These are phyloP conservation scores for Aspergillus bombycis DNA, from an alignment of 2,329 filamentous ascomycete species.

Conservation along the genomic window DNA sequence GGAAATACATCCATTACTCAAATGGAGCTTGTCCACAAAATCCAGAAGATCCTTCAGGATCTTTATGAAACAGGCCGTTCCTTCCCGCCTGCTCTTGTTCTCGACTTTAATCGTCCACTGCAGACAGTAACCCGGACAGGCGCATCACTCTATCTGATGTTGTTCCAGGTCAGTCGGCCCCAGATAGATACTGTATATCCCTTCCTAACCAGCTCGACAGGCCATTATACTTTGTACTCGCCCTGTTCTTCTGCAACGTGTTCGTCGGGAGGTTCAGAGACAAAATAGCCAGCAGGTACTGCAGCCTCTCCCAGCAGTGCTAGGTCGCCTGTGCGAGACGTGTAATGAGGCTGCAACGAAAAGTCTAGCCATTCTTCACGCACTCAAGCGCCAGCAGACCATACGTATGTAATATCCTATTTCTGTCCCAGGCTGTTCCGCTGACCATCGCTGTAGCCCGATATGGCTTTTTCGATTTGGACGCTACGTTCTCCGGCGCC, in stretches of 20 bases:
- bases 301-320: constrained; percentile 10
- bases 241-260: constrained; percentile 23
- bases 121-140: constrained; percentile 24
- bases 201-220: constrained; percentile 1
- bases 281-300: constrained; percentile 11
- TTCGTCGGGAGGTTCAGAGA: constrained; percentile 17
- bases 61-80: constrained; percentile 20
- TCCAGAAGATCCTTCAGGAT: constrained; percentile 22
- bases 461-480: constrained; percentile 28
- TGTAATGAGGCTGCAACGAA: constrained; percentile 25
- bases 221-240: constrained; percentile 28
- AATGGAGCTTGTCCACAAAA: constrained; percentile 20
- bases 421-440: background rate
- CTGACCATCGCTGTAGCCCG: constrained; percentile 9
- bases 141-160: constrained; percentile 26
- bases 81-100: constrained; percentile 17
- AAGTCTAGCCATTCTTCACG: constrained; percentile 23
- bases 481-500: constrained; percentile 27
- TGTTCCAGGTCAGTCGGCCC: constrained; percentile 20
- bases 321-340: constrained; percentile 22
- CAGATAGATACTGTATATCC: background rate
- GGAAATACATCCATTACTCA: constrained; percentile 24
- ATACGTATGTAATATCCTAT: constrained; percentile 18
- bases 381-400: constrained; percentile 18
- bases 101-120: constrained; percentile 23